phyloP scores from a whole-genome alignment of 2,329 filamentous ascomycete species.

The Diaporthe ilicicola region DNA sequence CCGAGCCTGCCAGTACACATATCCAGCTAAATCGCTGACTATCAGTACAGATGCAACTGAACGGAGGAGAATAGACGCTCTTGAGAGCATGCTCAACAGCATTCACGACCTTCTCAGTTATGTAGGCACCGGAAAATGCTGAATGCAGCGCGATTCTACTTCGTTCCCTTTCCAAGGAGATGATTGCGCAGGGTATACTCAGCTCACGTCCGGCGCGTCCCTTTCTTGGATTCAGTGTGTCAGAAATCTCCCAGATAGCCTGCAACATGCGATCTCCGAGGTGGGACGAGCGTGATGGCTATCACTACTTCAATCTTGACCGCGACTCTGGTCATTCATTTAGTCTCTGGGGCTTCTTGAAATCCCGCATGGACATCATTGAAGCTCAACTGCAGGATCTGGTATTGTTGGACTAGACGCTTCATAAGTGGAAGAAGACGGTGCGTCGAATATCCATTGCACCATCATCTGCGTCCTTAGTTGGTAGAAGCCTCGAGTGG shows the following conservation, averaged over 20 bases:
- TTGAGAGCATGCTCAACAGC: background rate
- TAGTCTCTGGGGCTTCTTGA: too few relatives aligned
- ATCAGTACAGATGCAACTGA: background rate
- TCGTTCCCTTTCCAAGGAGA: background rate
- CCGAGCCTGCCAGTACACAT: background rate
- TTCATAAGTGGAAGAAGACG: too few relatives aligned
- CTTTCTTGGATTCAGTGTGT: background rate
- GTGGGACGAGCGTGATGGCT: too few relatives aligned
- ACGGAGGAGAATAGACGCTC: background rate
- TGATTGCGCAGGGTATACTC: background rate
- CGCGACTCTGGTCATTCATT: too few relatives aligned
- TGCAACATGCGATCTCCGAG: background rate
- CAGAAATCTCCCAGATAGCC: background rate
- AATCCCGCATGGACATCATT: too few relatives aligned
- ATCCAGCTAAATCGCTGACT: background rate
- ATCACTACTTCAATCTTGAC: too few relatives aligned
- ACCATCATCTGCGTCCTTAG: too few relatives aligned
- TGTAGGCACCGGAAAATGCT: background rate
- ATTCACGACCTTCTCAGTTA: background rate
- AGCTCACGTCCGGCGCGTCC: background rate
- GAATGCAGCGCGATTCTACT: background rate
- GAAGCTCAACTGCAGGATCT: too few relatives aligned
- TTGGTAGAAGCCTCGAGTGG: too few relatives aligned
- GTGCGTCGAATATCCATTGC: too few relatives aligned
- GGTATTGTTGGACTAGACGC: too few relatives aligned